Conservation (phyloP, 371 early-diverging fungal genomes). For the Mortierella sp. region DNA sequence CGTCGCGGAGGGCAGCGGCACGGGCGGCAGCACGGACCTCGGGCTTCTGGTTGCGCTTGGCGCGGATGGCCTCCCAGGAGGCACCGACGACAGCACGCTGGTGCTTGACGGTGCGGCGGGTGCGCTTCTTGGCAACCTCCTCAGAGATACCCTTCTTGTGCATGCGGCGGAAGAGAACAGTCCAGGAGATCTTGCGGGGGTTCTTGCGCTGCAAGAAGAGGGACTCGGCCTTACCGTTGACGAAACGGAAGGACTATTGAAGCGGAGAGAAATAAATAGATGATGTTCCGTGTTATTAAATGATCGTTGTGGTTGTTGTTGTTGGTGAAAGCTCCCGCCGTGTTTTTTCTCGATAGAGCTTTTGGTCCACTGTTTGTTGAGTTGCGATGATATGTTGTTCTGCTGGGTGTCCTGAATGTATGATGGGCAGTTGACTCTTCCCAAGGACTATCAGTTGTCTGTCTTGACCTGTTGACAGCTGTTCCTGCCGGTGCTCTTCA, state of each 20-base stretch:
- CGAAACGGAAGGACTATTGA: slow-evolving; percentile 91
- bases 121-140: slow-evolving; percentile 96
- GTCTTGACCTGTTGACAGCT: too few relatives aligned
- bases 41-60: slow-evolving; percentile 95
- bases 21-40: slow-evolving; percentile 95
- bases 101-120: slow-evolving; percentile 94
- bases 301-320: too few relatives aligned
- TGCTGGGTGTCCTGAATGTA: too few relatives aligned
- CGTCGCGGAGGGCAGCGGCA: slow-evolving; percentile 85
- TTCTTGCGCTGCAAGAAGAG: slow-evolving; percentile 96
- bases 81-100: slow-evolving; percentile 97
- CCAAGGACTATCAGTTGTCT: too few relatives aligned
- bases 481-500: too few relatives aligned
- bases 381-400: too few relatives aligned
- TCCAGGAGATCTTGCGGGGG: slow-evolving; percentile 98
- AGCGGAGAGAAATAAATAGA: not conserved
- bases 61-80: slow-evolving; percentile 94
- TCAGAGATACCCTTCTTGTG: slow-evolving; percentile 99
- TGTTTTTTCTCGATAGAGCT: too few relatives aligned
- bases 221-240: slow-evolving; percentile 96
- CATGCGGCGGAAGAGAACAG: slow-evolving; percentile 95
- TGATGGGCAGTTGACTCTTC: too few relatives aligned
- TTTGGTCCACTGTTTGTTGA: too few relatives aligned
- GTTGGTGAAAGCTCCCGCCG: too few relatives aligned
- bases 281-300: not conserved